Base-by-base conservation (phyloP, 176 grass and related monocot genomes). In the Cymbopogon citratus region DNA sequence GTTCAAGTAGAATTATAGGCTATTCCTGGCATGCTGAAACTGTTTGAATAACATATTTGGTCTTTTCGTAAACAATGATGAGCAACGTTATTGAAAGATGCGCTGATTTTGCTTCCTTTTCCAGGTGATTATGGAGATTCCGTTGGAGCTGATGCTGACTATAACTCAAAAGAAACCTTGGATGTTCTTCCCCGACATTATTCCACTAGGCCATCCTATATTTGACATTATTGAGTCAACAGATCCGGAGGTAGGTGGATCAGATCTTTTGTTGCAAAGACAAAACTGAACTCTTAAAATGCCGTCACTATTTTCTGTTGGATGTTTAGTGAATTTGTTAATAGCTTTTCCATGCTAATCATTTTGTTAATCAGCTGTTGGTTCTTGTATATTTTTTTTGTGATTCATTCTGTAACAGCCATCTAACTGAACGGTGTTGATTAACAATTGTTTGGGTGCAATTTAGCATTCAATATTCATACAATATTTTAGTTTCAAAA, bases 111-210 rank as follows among this genome's bases (percentile, higher is more conserved):
- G 27, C 80, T 71, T 83, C 19, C 65, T 71, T 28, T 51, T 75
- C 48, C 69, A 98, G 95, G 86, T 98, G 63, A 98, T 98, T 72
- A 98, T 98, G 95, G 95, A 98, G 41, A 98, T 98, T 28, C 95
- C 92, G 0, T 28, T 93, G 65, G 92, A 95, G 72, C 73, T 98
- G 52, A 94, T 98, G 95, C 54, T 98, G 84, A 98, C 92, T 79
- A 88, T 98, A 79, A 95, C 87, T 68, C 90, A 98, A 71, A 94
- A 90, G 12, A 87, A 73, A 75, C 92, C 95, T 29, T 98, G 92
- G 95, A 98, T 98, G 92, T 98, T 98, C 68, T 98, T 94, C 76
- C 95, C 95, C 10, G 92, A 98, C 86, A 89, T 94, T 72, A 73
- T 98, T 69, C 95, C 92, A 68, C 46, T 98, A 39, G 95, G 84